Evolutionary conservation across 2,329 filamentous ascomycete genomes (phyloP), one percentile per base, ranked within the genome.

Genomic region (Fusarium sp.): DNA sequence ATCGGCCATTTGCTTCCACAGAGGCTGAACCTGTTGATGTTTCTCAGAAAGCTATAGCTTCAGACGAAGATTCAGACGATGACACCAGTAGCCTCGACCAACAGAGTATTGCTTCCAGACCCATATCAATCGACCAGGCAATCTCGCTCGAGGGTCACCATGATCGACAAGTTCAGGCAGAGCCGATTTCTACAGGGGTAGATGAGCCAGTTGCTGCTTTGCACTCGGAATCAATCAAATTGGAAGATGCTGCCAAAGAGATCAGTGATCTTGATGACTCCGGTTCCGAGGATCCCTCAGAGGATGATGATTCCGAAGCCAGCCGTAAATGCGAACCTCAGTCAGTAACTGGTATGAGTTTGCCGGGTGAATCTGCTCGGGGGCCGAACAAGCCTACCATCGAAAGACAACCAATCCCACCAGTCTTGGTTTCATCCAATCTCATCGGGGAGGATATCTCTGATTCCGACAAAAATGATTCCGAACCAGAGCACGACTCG

Each of bases 401-500:
- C 30, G 51, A 33, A 16, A 44, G 33, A 36, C 36, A 54, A 18
- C n/a, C 59, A 20, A 38, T 8, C 7, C 33, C 30, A 30, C 22
- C 35, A 24, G 36, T 20, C n/a, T 30, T 31, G 26, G 26, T 15
- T 30, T 33, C 39, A 53, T 38, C 58, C 15, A 16, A 31, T 39
- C 39, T 22, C 38, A 9, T 26, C 18, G 30, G 26, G 30, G 65
- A 60, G 24, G 60, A 59, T 24, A 41, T 20, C n/a, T 58, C 44
- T 36, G 48, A 55, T 20, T 45, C 56, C 26, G 61, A 71, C 24
- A 26, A 53, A 38, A 36, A 48, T 12, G 42, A 63, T 24, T 48
- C 51, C 28, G 47, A 58, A 14, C 41, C 55, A n/a, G 54, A 72
- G 41, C 55, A 58, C 54, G 30, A 51, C 30, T 70, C 59, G 26